A percentile compares a stretch with the other conserved stretches of the same genome.
Evolutionary conservation across 1,284 basidiomycete genomes (phyloP).

Genomic region (Moesziomyces sp.): DNA sequence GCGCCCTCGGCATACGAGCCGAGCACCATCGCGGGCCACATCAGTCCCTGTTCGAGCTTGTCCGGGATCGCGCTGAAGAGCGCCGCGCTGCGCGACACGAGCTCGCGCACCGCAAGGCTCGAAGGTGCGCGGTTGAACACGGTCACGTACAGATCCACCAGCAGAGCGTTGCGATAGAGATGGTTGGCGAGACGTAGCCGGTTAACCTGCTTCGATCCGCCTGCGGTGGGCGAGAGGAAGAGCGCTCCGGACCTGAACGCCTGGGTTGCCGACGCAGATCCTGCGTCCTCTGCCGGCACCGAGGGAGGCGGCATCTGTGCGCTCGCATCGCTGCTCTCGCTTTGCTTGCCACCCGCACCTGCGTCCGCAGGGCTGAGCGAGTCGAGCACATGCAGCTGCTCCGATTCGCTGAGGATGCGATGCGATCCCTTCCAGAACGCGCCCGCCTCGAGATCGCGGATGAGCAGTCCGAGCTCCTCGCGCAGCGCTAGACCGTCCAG

Average conservation of each 20-base stretch:
- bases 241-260: slow-evolving; percentile 29
- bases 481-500: slow-evolving; percentile 39
- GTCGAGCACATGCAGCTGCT: slow-evolving; percentile 23
- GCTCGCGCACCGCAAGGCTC: slow-evolving; percentile 24
- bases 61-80: slow-evolving; percentile 25
- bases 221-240: slow-evolving; percentile 6
- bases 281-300: neutral
- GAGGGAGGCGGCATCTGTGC: slow-evolving; percentile 10
- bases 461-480: slow-evolving; percentile 33
- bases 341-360: neutral
- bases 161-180: slow-evolving; percentile 40
- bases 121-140: slow-evolving; percentile 35
- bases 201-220: slow-evolving; percentile 31
- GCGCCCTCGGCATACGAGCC: slow-evolving; percentile 24
- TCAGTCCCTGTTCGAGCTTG: slow-evolving; percentile 30
- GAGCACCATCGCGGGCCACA: slow-evolving; percentile 40
- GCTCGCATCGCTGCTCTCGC: slow-evolving; percentile 3
- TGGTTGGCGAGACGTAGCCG: slow-evolving; percentile 41
- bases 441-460: slow-evolving; percentile 35
- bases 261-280: slow-evolving; percentile 6
- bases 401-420: slow-evolving; percentile 16
- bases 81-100: slow-evolving; percentile 29
- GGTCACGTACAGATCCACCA: slow-evolving; percentile 39
- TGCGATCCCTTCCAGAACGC: slow-evolving; percentile 37
- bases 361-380: neutral